Evolutionary conservation across 352 stramenopile genomes (phyloP).

Genomic region (Globisporangium barbulae): DNA sequence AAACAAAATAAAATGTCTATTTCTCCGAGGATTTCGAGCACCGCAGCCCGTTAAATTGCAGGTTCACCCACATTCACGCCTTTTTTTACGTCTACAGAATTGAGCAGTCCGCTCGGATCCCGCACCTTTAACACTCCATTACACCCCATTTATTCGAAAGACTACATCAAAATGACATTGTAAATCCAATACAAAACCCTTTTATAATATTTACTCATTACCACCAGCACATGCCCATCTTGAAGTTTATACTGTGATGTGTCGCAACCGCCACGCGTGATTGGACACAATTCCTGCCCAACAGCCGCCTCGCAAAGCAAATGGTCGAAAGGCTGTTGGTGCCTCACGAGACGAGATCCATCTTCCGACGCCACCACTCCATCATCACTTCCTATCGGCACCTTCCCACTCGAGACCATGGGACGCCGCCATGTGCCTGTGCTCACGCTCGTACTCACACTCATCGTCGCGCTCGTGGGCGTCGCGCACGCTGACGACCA

Average conservation of each 20-base stretch:
- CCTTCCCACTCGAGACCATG: background rate
- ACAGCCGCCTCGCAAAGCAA: background rate
- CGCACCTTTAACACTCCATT: too few relatives aligned
- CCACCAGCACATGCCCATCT: background rate
- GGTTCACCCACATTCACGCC: too few relatives aligned
- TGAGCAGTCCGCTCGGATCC: background rate
- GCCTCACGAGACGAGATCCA: background rate
- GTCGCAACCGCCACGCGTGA: background rate
- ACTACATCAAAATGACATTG: too few relatives aligned
- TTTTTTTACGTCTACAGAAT: background rate
- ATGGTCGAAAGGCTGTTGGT: background rate
- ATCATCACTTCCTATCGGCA: background rate
- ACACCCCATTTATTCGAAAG: background rate
- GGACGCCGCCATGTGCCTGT: background rate
- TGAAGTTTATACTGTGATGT: constrained; percentile 2
- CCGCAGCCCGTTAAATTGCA: too few relatives aligned
- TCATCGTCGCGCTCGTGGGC: background rate
- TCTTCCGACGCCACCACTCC: background rate
- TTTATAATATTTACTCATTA: background rate
- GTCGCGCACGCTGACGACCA: background rate
- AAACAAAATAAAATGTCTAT: too few relatives aligned
- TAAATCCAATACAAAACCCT: background rate
- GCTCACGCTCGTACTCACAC: background rate
- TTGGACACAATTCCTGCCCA: background rate
- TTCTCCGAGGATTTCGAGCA: too few relatives aligned